Conservation (phyloP, 306 rosid species). For the Morella rubra region DNA sequence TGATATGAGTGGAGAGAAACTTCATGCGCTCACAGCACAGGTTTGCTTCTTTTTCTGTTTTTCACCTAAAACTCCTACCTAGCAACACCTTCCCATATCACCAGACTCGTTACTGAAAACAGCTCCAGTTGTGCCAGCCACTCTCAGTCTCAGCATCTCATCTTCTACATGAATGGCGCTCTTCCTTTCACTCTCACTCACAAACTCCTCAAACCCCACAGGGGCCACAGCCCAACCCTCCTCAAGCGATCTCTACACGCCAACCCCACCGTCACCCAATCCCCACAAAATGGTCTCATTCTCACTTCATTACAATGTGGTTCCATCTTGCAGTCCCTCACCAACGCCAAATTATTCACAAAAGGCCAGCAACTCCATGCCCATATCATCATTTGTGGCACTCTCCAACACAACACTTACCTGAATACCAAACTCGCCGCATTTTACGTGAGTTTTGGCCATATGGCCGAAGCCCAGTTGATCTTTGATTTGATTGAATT, state of each 20-base stretch:
- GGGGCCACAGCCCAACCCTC: background rate
- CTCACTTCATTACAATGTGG: constrained; percentile 57
- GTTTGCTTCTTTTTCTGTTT: too few relatives aligned
- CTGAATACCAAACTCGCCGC: constrained; percentile 41
- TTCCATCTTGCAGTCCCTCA: constrained; percentile 43
- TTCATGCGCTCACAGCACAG: too few relatives aligned
- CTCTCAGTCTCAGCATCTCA: background rate
- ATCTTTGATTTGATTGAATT: constrained; percentile 36
- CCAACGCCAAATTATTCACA: constrained; percentile 39
- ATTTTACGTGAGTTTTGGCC: constrained; percentile 47
- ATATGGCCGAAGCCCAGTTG: constrained; percentile 42
- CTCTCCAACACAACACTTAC: background rate
- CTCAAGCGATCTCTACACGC: constrained; percentile 18
- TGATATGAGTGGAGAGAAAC: too few relatives aligned
- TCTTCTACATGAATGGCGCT: constrained; percentile 36
- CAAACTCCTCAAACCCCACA: constrained; percentile 16
- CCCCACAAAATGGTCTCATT: constrained; percentile 5
- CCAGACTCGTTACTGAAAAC: too few relatives aligned
- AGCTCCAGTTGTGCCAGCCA: background rate
- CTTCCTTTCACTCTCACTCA: constrained; percentile 16
- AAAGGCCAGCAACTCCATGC: constrained; percentile 46
- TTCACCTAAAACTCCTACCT: too few relatives aligned
- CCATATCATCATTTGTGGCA: background rate
- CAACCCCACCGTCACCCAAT: background rate
- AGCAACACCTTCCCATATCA: too few relatives aligned